Percentiles rank a stretch among this genome's conserved stretches.
Conservation (phyloP, 148 eudicot species). For the Vaccinium corymbosum region DNA sequence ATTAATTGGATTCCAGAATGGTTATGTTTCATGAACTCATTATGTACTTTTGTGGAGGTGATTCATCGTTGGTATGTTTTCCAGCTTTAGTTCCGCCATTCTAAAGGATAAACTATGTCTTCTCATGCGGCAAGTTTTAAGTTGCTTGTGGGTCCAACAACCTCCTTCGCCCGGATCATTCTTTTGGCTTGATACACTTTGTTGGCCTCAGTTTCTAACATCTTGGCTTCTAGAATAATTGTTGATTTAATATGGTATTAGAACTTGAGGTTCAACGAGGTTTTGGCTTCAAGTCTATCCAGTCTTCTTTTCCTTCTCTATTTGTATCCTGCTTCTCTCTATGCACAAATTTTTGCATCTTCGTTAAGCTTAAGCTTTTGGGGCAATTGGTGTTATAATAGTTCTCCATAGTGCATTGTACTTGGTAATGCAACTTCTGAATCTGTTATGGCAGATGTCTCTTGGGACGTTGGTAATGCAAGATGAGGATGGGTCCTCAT, state of each 20-base stretch:
- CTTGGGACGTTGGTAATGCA: constrained; percentile 26
- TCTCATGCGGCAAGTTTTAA: not conserved
- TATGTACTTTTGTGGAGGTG: not conserved
- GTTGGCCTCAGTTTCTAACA: not conserved
- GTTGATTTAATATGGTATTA: not conserved
- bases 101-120: not conserved
- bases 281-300: not conserved
- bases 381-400: not conserved
- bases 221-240: not conserved
- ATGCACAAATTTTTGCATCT: not conserved
- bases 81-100: not conserved
- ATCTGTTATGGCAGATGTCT: constrained; percentile 27
- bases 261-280: not conserved
- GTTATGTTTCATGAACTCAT: not conserved
- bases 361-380: not conserved
- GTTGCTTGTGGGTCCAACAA: not conserved
- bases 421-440: not conserved
- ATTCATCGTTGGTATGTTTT: not conserved
- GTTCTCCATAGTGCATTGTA: not conserved
- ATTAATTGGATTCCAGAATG: not conserved
- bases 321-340: not conserved
- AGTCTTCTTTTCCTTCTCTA: not conserved
- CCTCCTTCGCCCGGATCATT: not conserved
- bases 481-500: constrained; percentile 24
- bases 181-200: not conserved